Percentiles rank a stretch among this genome's conserved stretches.
phyloP scores from a whole-genome alignment of 1,284 basidiomycete species.

The Pseudomicrostroma phylloplanum region DNA sequence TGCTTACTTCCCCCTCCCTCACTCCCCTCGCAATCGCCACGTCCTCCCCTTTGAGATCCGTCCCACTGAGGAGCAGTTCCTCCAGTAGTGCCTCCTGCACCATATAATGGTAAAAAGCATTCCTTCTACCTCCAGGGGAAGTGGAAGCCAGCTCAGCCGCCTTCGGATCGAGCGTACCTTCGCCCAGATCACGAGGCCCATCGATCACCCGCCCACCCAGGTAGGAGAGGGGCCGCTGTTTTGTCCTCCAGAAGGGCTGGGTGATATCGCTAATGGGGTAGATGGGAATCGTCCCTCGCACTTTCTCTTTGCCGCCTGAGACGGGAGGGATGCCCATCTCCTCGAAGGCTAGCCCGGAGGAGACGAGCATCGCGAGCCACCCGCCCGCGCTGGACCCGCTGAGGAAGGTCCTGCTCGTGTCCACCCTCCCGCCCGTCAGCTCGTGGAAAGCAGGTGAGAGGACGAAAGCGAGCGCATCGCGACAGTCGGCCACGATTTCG shows the following conservation, averaged over 20 bases:
- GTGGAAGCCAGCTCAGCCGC: conserved; percentile 10
- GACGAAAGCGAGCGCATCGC: conserved; percentile 19
- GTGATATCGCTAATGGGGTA: conserved; percentile 36
- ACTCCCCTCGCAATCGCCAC: conserved; percentile 28
- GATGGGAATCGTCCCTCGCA: conserved; percentile 23
- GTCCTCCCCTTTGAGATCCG: conserved; percentile 19
- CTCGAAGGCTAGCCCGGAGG: conserved; percentile 25
- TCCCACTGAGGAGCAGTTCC: conserved; percentile 32
- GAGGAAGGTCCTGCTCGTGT: conserved; percentile 23
- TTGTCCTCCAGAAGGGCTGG: conserved; percentile 31
- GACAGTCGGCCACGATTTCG: conserved; percentile 26
- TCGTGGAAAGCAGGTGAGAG: not conserved
- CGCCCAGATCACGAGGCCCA: conserved; percentile 20
- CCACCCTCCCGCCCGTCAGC: conserved; percentile 14
- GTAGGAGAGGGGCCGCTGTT: conserved; percentile 33
- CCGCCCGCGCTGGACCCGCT: conserved; percentile 32
- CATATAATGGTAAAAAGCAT: conserved; percentile 33
- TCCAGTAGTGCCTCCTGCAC: conserved; percentile 12
- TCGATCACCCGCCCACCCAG: conserved; percentile 19
- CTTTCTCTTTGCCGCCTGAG: not conserved
- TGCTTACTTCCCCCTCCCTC: conserved; percentile 12
- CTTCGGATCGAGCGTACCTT: conserved; percentile 22
- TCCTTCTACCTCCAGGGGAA: conserved; percentile 11
- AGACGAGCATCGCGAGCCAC: conserved; percentile 30
- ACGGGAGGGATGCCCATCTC: conserved; percentile 19